Evolutionary conservation across 805 yeast genomes (phyloP), one percentile per base, ranked within the genome.

Genomic region (Kluyveromyces starmeri): DNA sequence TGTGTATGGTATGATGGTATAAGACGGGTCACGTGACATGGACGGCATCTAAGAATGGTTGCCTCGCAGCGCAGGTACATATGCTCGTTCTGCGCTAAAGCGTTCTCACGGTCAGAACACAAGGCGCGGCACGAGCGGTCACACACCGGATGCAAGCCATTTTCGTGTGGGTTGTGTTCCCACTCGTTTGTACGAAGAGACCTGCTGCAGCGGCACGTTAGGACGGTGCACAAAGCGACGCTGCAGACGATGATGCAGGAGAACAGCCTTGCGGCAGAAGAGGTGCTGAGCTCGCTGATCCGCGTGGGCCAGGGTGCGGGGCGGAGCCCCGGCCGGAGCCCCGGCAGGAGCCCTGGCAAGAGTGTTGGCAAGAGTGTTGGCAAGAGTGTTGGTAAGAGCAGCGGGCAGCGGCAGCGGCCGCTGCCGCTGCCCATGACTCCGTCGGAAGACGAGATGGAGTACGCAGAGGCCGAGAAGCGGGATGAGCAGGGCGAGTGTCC

Each of bases 131-230:
- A 82, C 48, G 89, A 82, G 54, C 60, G 88, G 18, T 76, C 85
- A 1, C 92, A 82, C 51, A 80, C 86, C 10, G 80, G 80, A 47
- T 84, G 78, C 48, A 75, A 84, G 42, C 94, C 94, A 1, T 83
- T 79, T 59, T 75, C 74, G 39, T 83, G 94, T 48, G 63, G 70
- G 22, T 67, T 74, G 34, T 83, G 94, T 51, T 67, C 75, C 7
- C 71, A 79, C 32, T 72, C 80, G 2, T 83, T 83, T 61, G 94
- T 83, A 1, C 62, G 94, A 40, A 62, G 92, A 45, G 94, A 83
- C 50, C 60, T 83, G 29, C 62, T 83, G 12, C 83, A 82, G 47
- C 62, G 94, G 24, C 94, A 83, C 54, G 71, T 79, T 39, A 61
- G 89, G 28, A 83, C 94, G 0, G 92, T 83, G 10, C 94, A 83